Conservation (phyloP, 345 rosid genomes). For the Hibiscus tridactylites region DNA sequence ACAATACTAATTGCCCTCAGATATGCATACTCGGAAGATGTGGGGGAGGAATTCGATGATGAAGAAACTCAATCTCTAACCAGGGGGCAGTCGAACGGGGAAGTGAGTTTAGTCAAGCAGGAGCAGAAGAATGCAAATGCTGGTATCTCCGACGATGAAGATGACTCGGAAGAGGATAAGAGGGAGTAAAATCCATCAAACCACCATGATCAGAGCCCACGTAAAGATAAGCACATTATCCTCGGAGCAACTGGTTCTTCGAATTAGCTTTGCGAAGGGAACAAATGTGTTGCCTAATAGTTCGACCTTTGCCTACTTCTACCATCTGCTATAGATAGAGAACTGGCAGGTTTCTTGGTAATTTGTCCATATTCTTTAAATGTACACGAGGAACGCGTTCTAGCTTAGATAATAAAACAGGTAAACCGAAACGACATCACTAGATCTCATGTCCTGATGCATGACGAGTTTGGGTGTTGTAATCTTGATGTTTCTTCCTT, state of each 20-base stretch:
- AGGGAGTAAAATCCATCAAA: background rate
- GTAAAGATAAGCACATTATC: background rate
- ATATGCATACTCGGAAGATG: background rate
- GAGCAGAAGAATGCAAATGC: background rate
- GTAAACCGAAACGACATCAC: background rate
- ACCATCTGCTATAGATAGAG: background rate
- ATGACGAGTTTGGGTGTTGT: background rate
- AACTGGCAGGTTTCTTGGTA: background rate
- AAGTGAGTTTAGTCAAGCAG: background rate
- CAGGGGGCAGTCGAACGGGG: background rate
- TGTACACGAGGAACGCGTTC: background rate
- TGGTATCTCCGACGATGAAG: background rate
- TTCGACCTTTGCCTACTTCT: background rate
- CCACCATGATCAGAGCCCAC: background rate
- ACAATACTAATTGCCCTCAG: background rate
- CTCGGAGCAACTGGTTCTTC: background rate
- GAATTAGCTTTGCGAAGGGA: background rate
- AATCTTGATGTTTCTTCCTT: background rate
- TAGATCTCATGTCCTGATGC: background rate
- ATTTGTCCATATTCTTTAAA: background rate
- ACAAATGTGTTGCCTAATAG: background rate
- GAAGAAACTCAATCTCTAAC: background rate
- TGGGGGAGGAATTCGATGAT: background rate
- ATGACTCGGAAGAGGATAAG: background rate
- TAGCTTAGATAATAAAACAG: background rate